Conservation (phyloP, 345 rosid species). For the Conringia planisiliqua region DNA sequence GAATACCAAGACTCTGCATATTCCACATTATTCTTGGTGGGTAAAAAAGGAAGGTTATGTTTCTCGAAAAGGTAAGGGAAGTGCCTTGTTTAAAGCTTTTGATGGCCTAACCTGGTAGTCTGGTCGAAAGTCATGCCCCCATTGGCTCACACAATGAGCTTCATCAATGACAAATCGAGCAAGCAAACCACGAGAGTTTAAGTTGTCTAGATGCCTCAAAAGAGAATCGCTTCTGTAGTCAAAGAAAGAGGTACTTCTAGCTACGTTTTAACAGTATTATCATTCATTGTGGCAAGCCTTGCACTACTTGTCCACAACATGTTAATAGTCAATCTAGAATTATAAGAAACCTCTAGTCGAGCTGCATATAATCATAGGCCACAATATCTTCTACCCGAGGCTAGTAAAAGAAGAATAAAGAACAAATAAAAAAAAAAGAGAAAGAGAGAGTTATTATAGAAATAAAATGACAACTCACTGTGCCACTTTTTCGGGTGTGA, state of each 20-base stretch:
- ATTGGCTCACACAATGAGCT: slow-evolving; percentile 99
- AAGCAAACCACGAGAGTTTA: slow-evolving; percentile 74
- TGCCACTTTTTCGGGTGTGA: slow-evolving; percentile 99
- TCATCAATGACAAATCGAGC: slow-evolving; percentile 98
- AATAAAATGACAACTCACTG: slow-evolving; percentile 51
- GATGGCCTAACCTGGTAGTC: slow-evolving; percentile 82
- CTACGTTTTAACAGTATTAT: slow-evolving; percentile 7
- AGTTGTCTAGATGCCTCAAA: slow-evolving; percentile 73
- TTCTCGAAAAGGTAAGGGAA: slow-evolving; percentile 1
- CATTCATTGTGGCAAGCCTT: background rate
- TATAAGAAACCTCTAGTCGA: background rate
- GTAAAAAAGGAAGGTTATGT: slow-evolving; percentile 21
- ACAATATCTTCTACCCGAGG: slow-evolving; percentile 4
- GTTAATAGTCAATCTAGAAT: slow-evolving; percentile 5
- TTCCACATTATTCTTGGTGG: slow-evolving; percentile 13
- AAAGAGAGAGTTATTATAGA: background rate
- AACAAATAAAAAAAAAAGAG: background rate
- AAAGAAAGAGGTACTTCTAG: slow-evolving; percentile 24
- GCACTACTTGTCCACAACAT: background rate
- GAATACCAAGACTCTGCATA: slow-evolving; percentile 87
- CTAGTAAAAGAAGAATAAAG: background rate
- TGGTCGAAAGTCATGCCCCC: slow-evolving; percentile 99
- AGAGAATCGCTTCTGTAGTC: slow-evolving; percentile 85
- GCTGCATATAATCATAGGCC: background rate
- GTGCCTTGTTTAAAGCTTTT: slow-evolving; percentile 7